These are phyloP conservation scores for Boletellus ananas DNA, from an alignment of 768 basidiomycete species.

Conservation along the genomic window DNA sequence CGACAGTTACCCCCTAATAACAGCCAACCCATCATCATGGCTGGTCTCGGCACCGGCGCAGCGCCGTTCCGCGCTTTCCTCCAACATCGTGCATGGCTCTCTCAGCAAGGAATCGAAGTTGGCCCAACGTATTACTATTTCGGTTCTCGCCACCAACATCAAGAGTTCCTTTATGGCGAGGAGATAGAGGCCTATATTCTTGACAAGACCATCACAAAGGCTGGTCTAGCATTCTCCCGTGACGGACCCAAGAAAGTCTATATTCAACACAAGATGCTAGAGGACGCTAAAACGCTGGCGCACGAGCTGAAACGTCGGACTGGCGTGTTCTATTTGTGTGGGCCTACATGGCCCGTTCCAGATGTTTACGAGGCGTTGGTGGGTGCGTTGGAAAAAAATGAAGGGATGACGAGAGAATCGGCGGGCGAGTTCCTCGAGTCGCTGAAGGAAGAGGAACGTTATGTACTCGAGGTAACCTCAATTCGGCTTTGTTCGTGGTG, in stretches of 20 bases:
- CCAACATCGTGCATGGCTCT: conserved; percentile 87
- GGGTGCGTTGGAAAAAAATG: conserved; percentile 69
- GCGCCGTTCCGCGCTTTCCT: conserved; percentile 99
- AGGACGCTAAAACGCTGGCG: conserved; percentile 77
- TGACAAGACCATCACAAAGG: conserved; percentile 79
- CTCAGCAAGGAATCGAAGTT: conserved; percentile 68
- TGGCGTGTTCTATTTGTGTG: conserved; percentile 94
- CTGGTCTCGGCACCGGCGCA: conserved; percentile 96
- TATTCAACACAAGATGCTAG: conserved; percentile 97
- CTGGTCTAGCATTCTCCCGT: conserved; percentile 95
- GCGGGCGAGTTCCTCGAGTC: conserved; percentile 85
- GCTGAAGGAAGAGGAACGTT: conserved; percentile 94
- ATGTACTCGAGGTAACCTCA: conserved; percentile 77
- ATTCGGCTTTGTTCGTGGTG: neutral
- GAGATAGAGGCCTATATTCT: conserved; percentile 93
- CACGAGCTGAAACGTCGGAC: conserved; percentile 66
- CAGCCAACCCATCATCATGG: conserved; percentile 94
- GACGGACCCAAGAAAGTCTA: conserved; percentile 93
- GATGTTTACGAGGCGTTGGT: conserved; percentile 95
- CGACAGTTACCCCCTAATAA: conserved; percentile 75
- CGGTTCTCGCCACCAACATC: conserved; percentile 90
- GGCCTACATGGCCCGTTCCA: conserved; percentile 99
- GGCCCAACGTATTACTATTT: conserved; percentile 99
- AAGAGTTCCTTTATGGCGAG: conserved; percentile 96
- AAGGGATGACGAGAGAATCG: conserved; percentile 54